Conservation (phyloP, 106 monocot species). For the Dioscorea dumetorum region DNA sequence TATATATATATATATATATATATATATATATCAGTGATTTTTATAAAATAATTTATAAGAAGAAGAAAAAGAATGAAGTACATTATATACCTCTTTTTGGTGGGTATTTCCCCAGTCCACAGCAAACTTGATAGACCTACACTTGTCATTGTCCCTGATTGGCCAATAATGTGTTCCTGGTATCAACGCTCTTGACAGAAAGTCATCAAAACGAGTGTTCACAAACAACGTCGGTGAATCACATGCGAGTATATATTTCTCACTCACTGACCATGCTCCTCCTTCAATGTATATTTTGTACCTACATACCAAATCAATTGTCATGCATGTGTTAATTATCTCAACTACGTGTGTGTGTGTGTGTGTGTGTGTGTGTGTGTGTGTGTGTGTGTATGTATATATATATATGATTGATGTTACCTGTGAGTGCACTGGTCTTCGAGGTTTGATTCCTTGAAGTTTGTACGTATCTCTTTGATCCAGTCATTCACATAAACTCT, state of each 20-base stretch:
- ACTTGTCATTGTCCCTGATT: neutral
- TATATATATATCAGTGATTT: too few relatives aligned
- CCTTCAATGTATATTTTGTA: conserved; percentile 28
- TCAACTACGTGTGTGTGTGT: too few relatives aligned
- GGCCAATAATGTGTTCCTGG: conserved; percentile 25
- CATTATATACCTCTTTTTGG: conserved; percentile 9
- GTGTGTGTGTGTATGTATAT: too few relatives aligned
- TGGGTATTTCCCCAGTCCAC: conserved; percentile 24
- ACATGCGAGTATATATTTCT: conserved; percentile 23
- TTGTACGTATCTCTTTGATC: neutral
- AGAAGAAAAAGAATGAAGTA: too few relatives aligned
- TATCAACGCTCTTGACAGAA: conserved; percentile 16
- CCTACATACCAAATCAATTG: neutral
- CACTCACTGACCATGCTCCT: conserved; percentile 21
- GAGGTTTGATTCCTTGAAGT: conserved; percentile 8
- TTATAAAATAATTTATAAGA: too few relatives aligned
- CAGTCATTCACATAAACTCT: conserved; percentile 8
- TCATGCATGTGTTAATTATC: too few relatives aligned
- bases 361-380: too few relatives aligned
- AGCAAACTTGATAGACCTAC: conserved; percentile 17
- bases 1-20: too few relatives aligned
- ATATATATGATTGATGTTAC: neutral
- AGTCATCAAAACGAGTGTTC: conserved; percentile 15
- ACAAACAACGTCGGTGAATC: conserved; percentile 15
- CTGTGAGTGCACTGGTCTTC: conserved; percentile 15